Base-by-base conservation (phyloP, 306 rosid species). In the Gleditsia sinensis region DNA sequence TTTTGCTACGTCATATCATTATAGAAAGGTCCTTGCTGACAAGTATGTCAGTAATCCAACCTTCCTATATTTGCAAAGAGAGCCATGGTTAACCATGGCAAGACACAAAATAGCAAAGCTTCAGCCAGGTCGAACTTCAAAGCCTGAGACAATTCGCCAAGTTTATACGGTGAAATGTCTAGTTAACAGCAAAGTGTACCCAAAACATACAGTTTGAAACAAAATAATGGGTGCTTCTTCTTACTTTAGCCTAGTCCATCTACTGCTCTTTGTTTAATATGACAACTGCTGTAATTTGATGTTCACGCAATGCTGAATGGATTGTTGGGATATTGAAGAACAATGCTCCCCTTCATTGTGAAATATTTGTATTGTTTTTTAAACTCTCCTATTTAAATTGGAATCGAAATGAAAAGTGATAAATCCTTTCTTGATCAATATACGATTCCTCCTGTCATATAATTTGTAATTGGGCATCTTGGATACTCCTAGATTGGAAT, bases 391-490 rank as follows among this genome's bases (percentile, higher is more conserved):
- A 50, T 83, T 82, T 24, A 79, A 77, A 62, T 69, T 13, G 34
- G 75, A 66, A 61, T 2, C 37, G 17, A 80, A 78, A 79, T 42
- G 80, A 8, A 80, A 73, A 43, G 80, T 11, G 90, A 81, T 53
- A 67, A 13, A 51, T 78, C 81, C 62, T 60, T 86, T 69, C 83
- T 86, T 2, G 70, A 72, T 75, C 69, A 69, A 67, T 77, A 75
- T 4, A 62, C 83, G 80, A 72, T 81, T 63, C 98, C n/a, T n/a
- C n/a, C 96, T 91, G 91, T 79, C 81, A 82, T n/a, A n/a, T n/a
- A n/a, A n/a, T n/a, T n/a, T n/a, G n/a, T n/a, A n/a, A n/a, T n/a
- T n/a, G n/a, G n/a, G n/a, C n/a, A n/a, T n/a, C n/a, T n/a, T n/a
- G n/a, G n/a, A n/a, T 56, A 33, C 3, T 24, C 69, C 7, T 16